Conservation (phyloP, 331 rosid genomes). For the Pyrus hybrid region DNA sequence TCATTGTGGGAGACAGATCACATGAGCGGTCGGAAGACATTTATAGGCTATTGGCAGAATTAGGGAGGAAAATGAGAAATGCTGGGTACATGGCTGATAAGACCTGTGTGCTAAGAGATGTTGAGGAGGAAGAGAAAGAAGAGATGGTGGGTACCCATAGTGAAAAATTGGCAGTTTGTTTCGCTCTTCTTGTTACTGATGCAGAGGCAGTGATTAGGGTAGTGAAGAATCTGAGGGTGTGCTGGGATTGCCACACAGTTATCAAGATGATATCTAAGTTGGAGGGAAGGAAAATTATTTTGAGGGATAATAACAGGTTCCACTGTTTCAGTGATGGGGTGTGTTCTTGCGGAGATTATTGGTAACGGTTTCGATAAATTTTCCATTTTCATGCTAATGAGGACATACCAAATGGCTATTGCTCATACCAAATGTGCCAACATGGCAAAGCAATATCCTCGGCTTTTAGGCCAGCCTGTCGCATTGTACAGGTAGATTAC, state of each 20-base stretch:
- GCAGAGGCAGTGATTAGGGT: slow-evolving; percentile 25
- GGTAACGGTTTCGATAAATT: slow-evolving; percentile 12
- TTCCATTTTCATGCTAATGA: too few species aligned
- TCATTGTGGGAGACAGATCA: slow-evolving; percentile 32
- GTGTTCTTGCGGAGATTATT: slow-evolving; percentile 48
- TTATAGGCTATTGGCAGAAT: slow-evolving; percentile 24
- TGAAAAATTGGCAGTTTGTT: slow-evolving; percentile 42
- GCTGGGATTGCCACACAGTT: slow-evolving; percentile 32
- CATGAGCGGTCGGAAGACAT: slow-evolving; percentile 31
- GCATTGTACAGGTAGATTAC: slow-evolving; percentile 68
- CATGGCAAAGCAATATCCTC: slow-evolving; percentile 75
- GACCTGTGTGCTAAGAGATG: slow-evolving; percentile 38
- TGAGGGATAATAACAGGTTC: slow-evolving; percentile 47
- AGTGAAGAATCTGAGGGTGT: slow-evolving; percentile 38
- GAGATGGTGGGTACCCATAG: slow-evolving; percentile 44
- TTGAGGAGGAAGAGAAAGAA: slow-evolving; percentile 50
- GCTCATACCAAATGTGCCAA: too few species aligned
- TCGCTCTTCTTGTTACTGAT: slow-evolving; percentile 32
- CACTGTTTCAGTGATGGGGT: slow-evolving; percentile 33
- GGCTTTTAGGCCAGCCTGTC: slow-evolving; percentile 78
- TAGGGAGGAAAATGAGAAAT: slow-evolving; percentile 28
- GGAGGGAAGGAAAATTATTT: too few species aligned
- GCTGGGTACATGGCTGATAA: slow-evolving; percentile 32
- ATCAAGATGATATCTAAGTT: too few species aligned
- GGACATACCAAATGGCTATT: too few species aligned